A percentile compares a stretch with the other conserved stretches of the same genome.
phyloP scores from a whole-genome alignment of 2,329 filamentous ascomycete genomes.

The Clonostachys byssicola region DNA sequence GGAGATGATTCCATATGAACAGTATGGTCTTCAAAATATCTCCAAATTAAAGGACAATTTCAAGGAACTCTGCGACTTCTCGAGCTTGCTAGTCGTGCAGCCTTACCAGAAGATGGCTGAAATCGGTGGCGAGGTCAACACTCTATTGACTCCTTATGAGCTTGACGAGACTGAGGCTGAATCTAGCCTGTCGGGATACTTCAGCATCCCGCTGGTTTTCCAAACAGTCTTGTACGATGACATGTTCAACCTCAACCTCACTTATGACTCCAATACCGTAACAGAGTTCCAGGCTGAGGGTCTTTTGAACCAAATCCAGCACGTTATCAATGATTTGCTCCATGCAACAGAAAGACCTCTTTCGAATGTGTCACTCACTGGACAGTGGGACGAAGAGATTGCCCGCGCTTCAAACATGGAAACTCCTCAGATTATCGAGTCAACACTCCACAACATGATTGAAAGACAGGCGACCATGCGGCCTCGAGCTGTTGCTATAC shows the following conservation, averaged over 20 bases:
- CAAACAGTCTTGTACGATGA: constrained; percentile 6
- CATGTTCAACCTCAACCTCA: constrained; percentile 1
- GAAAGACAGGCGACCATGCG: constrained; percentile 21
- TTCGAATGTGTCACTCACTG: neutral
- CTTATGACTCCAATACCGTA: constrained; percentile 1
- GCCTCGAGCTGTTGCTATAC: constrained; percentile 24
- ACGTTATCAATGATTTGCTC: neutral
- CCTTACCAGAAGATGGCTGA: neutral
- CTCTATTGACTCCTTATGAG: neutral
- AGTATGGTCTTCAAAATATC: constrained; percentile 9
- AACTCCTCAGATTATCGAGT: too few species aligned
- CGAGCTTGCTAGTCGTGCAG: constrained; percentile 1
- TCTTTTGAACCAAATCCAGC: constrained; percentile 1
- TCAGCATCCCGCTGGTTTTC: neutral
- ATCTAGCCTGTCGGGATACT: constrained; percentile 7
- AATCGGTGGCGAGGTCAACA: neutral
- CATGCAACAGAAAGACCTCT: constrained; percentile 1
- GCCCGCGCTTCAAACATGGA: too few species aligned
- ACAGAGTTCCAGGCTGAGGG: neutral
- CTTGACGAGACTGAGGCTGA: neutral
- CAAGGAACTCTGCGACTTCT: constrained; percentile 1
- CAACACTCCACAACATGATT: constrained; percentile 30
- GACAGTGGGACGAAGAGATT: neutral
- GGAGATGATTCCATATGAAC: constrained; percentile 10
- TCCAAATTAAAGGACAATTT: constrained; percentile 4